Evolutionary conservation across 2,329 filamentous ascomycete genomes (phyloP).

Genomic region (Beauveria scarabaeidicola): DNA sequence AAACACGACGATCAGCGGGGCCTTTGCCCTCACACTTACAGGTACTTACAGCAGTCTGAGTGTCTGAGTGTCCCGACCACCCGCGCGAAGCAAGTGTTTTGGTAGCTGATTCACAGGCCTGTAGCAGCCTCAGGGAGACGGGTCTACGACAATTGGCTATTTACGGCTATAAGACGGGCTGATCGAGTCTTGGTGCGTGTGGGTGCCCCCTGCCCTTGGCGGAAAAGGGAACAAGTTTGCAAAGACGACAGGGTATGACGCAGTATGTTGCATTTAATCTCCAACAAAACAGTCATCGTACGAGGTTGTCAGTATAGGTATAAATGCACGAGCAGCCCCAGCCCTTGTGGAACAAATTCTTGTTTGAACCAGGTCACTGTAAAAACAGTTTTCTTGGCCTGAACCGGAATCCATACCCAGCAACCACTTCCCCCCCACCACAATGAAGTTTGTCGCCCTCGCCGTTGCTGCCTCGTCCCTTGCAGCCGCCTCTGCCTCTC

Average conservation of each 20-base stretch:
- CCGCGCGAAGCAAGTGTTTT: too few relatives aligned
- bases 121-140: too few relatives aligned
- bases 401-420: background rate
- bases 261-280: background rate
- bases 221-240: background rate
- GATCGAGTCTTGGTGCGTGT: background rate
- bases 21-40: background rate
- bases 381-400: background rate
- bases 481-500: slow-evolving; percentile 18
- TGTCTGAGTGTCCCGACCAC: too few relatives aligned
- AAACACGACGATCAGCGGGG: background rate
- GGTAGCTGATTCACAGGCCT: too few relatives aligned
- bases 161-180: too few relatives aligned
- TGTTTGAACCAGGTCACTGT: background rate
- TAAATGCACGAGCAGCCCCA: background rate
- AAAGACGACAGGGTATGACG: background rate
- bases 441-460: slow-evolving; percentile 24
- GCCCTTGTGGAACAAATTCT: background rate
- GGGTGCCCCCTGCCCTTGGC: background rate
- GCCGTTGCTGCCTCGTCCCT: slow-evolving; percentile 13
- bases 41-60: too few relatives aligned
- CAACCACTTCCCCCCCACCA: background rate
- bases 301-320: background rate
- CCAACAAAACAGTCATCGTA: background rate
- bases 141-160: too few relatives aligned